Evolutionary conservation across 2,329 filamentous ascomycete species (phyloP), one percentile per base, ranked within the genome.

Genomic region (Neofusicoccum cordaticola): DNA sequence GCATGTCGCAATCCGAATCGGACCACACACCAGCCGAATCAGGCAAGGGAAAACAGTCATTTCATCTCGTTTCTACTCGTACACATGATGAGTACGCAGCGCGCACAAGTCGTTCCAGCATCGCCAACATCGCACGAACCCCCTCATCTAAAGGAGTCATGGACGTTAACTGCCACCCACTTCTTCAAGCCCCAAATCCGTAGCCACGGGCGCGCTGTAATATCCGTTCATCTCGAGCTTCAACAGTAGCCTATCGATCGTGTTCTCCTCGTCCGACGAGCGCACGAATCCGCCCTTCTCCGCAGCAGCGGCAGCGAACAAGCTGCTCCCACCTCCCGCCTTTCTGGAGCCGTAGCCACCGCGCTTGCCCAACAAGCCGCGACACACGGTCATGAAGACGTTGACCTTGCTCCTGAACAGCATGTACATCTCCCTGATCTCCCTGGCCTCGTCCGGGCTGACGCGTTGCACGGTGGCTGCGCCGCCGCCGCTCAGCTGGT

Each of bases 331-430:
- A 2, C 52, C 52, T 11, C 34, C 27, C n/a, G 22, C 78, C 81
- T 12, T 34, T 39, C 34, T 12, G 31, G 34, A n/a, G 51, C 35
- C 34, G n/a, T 41, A 53, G 3, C n/a, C 34, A 22, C 78, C 82
- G 56, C 80, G 85, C 83, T 86, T 91, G 73, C 88, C 91, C 47
- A 82, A 87, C 72, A 90, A 81, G 1, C 84, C 88, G 66, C 83
- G 85, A 74, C 86, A 95, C 1, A 90, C 91, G 53, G 82, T 88
- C 65, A 95, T 82, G 70, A 96, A 95, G 0, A 91, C 85, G 31
- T 86, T 84, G 0, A 92, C 83, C 70, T 92, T 92, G 73, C 88
- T 90, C 72, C 83, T 84, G 70, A 96, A 92, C 12, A 94, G 73
- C 2, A 76, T 74, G 73, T 94, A 92, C 13, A 94, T 73, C 17